Conservation (phyloP, 768 basidiomycete genomes). For the Russula brevipes region DNA sequence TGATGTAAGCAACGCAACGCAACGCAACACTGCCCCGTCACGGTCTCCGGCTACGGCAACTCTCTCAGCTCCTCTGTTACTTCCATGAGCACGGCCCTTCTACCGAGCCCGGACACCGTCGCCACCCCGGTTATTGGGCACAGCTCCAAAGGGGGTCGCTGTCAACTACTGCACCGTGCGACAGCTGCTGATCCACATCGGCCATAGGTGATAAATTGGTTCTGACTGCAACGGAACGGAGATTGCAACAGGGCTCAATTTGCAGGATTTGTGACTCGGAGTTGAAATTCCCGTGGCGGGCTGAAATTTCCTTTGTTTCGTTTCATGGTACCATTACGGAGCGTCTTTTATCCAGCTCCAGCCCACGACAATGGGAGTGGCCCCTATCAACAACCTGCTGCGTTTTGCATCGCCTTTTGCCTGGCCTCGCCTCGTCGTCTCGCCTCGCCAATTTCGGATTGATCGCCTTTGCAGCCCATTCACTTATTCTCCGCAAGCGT, state of each 20-base stretch:
- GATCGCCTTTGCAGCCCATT: conserved; percentile 1
- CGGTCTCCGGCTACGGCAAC: not conserved
- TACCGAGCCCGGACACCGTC: not conserved
- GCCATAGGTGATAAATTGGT: not conserved
- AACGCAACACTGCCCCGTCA: not conserved
- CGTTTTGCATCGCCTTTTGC: conserved; percentile 7
- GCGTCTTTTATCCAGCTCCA: conserved; percentile 1
- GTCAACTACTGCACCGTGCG: not conserved
- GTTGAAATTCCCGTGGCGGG: not conserved
- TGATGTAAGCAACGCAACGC: not conserved
- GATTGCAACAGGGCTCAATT: not conserved
- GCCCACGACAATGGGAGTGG: not conserved
- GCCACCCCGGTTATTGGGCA: not conserved
- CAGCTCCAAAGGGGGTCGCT: not conserved
- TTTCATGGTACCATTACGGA: not conserved
- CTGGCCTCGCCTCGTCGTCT: not conserved
- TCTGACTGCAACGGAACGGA: not conserved
- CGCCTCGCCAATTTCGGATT: conserved; percentile 5
- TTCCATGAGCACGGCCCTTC: not conserved
- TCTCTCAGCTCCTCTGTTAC: too few relatives aligned
- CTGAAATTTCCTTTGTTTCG: not conserved
- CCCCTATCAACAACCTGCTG: conserved; percentile 18
- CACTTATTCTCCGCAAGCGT: conserved; percentile 14
- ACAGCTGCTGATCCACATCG: not conserved
- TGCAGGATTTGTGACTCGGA: not conserved